phyloP scores from a whole-genome alignment of 1,284 basidiomycete genomes.

The Pterulicium gracile region DNA sequence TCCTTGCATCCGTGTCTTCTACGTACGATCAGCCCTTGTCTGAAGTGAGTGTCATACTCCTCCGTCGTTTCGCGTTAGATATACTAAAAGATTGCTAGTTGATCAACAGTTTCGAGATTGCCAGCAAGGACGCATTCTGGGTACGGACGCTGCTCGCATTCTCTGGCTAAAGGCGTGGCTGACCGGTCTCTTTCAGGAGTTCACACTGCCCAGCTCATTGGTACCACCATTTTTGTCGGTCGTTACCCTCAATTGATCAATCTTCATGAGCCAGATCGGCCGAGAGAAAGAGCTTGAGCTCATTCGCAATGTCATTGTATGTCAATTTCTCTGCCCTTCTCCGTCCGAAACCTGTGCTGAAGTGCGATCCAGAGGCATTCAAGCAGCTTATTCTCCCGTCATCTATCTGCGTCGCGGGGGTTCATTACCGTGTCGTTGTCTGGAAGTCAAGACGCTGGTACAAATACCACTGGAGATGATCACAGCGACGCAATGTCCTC shows the following conservation, averaged over 20 bases:
- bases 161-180: background rate
- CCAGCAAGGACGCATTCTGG: conserved; percentile 48
- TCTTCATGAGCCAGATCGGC: conserved; percentile 40
- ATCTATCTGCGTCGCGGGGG: conserved; percentile 33
- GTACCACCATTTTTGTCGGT: conserved; percentile 22
- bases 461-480: conserved; percentile 23
- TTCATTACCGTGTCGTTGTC: conserved; percentile 27
- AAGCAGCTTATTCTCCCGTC: conserved; percentile 50
- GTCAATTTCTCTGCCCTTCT: background rate
- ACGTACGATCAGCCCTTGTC: conserved; percentile 40
- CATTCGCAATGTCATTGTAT: conserved; percentile 51
- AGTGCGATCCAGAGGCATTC: conserved; percentile 41
- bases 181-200: conserved; percentile 35
- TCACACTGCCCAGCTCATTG: conserved; percentile 54
- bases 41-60: conserved; percentile 34
- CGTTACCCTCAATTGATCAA: too few species aligned
- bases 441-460: conserved; percentile 23
- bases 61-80: conserved; percentile 5
- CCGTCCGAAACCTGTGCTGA: background rate
- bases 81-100: conserved; percentile 27
- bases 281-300: conserved; percentile 57
- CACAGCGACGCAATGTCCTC: conserved; percentile 35
- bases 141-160: conserved; percentile 21
- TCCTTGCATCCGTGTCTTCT: conserved; percentile 46
- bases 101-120: conserved; percentile 57